Evolutionary conservation across 352 stramenopile species (phyloP).

Genomic region (Aphanomyces euteiches): DNA sequence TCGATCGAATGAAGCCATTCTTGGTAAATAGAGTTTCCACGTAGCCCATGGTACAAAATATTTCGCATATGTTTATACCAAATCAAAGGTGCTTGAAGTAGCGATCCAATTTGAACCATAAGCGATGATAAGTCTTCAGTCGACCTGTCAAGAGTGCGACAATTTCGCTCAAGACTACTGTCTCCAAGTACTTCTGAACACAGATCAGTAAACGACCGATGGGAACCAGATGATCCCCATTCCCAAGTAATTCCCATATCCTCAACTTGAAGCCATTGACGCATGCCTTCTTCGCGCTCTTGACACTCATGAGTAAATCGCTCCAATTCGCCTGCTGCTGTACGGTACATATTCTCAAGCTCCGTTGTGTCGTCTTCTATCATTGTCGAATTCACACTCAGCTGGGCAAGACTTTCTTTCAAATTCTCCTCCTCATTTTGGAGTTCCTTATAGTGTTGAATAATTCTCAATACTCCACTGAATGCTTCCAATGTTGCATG

Average conservation of each 20-base stretch:
- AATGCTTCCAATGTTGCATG: not conserved
- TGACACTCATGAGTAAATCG: conserved; percentile 3
- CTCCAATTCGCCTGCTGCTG: not conserved
- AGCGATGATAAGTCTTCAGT: not conserved
- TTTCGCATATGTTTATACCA: conserved; percentile 13
- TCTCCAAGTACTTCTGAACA: not conserved
- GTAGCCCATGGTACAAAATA: not conserved
- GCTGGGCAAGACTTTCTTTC: not conserved
- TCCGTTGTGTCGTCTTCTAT: not conserved
- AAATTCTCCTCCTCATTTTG: not conserved
- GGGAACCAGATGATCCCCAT: not conserved
- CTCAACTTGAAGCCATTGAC: not conserved
- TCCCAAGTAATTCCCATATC: not conserved
- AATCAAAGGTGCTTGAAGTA: conserved; percentile 1
- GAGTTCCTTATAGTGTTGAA: not conserved
- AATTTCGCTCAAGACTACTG: not conserved
- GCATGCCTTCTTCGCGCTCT: not conserved
- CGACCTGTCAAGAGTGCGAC: not conserved
- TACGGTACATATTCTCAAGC: not conserved
- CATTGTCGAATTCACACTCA: not conserved
- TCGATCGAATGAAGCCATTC: conserved; percentile 8
- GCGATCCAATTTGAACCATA: not conserved
- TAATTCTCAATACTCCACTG: not conserved
- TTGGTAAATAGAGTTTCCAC: conserved; percentile 1
- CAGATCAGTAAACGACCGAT: conserved; percentile 4